Evolutionary conservation across 106 monocot genomes (phyloP), one percentile per base, ranked within the genome.

Genomic region (Ottelia alismoides): DNA sequence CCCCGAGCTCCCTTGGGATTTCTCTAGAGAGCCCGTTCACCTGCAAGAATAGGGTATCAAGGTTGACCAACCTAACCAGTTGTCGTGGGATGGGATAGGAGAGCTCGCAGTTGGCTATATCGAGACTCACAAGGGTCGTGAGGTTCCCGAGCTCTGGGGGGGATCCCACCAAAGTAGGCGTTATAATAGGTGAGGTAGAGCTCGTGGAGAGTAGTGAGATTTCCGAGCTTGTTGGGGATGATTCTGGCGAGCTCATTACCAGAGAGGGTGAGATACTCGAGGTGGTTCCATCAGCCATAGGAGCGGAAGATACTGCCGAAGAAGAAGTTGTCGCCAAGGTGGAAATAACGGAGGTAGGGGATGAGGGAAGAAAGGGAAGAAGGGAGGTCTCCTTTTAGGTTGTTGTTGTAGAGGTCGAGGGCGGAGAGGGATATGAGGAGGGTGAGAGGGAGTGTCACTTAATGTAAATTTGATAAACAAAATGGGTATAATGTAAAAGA

Each of bases 371-470:
- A 26, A 12, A 77, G 67, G 51, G 67, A 73, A 5, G 61, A 18
- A 1, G 92, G 92, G 44, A 92, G 73, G 19, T 44, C 20, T 6
- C 92, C 86, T 5, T 82, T 76, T 58, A 92, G 71, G 66, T 86
- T 86, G 59, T 92, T 92, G 56, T 86, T 83, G 53, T 87, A 87
- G 45, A 92, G 71, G 58, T 92, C 86, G 49, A 92, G 77, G n/a
- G n/a, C n/a, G n/a, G n/a, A n/a, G n/a, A n/a, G n/a, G n/a, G n/a
- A n/a, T n/a, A n/a, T n/a, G n/a, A n/a, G n/a, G n/a, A n/a, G n/a
- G n/a, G n/a, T n/a, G n/a, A n/a, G n/a, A n/a, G n/a, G n/a, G n/a
- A n/a, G n/a, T n/a, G n/a, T n/a, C n/a, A n/a, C n/a, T n/a, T n/a
- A n/a, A n/a, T n/a, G n/a, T n/a, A n/a, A n/a, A n/a, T n/a, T n/a